phyloP scores from a whole-genome alignment of 2,329 filamentous ascomycete genomes.

The Ophidiomyces ophidiicola region DNA sequence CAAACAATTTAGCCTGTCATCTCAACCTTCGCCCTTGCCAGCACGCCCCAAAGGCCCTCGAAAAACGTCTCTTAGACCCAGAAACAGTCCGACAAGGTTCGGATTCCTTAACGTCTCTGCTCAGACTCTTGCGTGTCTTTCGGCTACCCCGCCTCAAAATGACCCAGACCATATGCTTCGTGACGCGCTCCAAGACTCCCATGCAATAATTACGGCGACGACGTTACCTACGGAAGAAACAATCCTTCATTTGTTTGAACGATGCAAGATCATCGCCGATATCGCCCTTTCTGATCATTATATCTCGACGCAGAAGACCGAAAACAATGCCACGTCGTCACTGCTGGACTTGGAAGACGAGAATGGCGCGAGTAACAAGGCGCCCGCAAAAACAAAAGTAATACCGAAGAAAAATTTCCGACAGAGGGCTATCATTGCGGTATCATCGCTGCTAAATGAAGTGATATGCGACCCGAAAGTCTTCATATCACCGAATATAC shows the following conservation, averaged over 20 bases:
- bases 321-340: slow-evolving; percentile 31
- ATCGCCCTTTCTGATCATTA: slow-evolving; percentile 22
- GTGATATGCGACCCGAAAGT: slow-evolving; percentile 64
- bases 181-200: slow-evolving; percentile 21
- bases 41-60: neutral
- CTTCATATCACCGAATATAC: slow-evolving; percentile 61
- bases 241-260: slow-evolving; percentile 25
- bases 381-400: slow-evolving; percentile 1
- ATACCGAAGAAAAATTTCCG: slow-evolving; percentile 21
- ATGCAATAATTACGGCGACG: slow-evolving; percentile 22
- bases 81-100: neutral
- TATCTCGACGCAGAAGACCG: slow-evolving; percentile 18
- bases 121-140: slow-evolving; percentile 2
- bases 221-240: slow-evolving; percentile 26
- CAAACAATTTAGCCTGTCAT: slow-evolving; percentile 2
- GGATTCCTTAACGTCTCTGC: neutral
- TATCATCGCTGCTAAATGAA: slow-evolving; percentile 50
- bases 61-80: slow-evolving; percentile 1
- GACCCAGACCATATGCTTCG: slow-evolving; percentile 22
- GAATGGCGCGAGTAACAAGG: neutral
- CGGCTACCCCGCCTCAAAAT: neutral
- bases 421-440: slow-evolving; percentile 29
- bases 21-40: neutral
- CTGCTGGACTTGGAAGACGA: slow-evolving; percentile 28
- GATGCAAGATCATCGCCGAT: slow-evolving; percentile 26